A percentile compares a stretch with the other conserved stretches of the same genome.
Evolutionary conservation across 805 yeast species (phyloP).

Genomic region (Candida tammaniensis): DNA sequence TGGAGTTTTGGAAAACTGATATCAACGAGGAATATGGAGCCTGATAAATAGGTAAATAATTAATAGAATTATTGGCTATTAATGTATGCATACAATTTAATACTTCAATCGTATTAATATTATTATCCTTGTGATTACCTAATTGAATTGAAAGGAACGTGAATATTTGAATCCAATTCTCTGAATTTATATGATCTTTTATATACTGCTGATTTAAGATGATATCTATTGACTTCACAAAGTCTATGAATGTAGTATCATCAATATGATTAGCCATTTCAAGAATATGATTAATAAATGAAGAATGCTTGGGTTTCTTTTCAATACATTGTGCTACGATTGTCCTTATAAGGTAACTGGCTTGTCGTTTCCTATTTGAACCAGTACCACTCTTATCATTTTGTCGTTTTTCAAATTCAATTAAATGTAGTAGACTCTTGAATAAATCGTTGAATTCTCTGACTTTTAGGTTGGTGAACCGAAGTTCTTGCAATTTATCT

Average conservation of each 20-base stretch:
- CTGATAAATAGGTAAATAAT: constrained; percentile 4
- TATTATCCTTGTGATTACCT: no score
- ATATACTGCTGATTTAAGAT: constrained; percentile 24
- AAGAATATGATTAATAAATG: constrained; percentile 3
- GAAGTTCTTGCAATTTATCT: background rate
- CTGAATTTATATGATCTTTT: constrained; percentile 28
- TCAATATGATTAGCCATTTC: constrained; percentile 4
- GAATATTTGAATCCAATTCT: constrained; percentile 23
- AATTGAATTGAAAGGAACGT: background rate
- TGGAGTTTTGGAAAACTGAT: no score
- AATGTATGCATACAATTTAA: constrained; percentile 6
- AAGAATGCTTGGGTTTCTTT: constrained; percentile 3
- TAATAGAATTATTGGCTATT: constrained; percentile 3
- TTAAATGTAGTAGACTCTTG: constrained; percentile 1
- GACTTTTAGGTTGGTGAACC: background rate
- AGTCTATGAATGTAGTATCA: constrained; percentile 16
- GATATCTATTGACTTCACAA: constrained; percentile 18
- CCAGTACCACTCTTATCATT: constrained; percentile 1
- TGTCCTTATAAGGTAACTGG: constrained; percentile 5
- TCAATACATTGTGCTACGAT: constrained; percentile 3
- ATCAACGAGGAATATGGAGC: no score
- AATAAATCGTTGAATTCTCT: constrained; percentile 6
- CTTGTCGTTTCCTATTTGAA: constrained; percentile 1
- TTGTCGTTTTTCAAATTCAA: constrained; percentile 1
- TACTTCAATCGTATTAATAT: background rate